Base-by-base conservation (phyloP, 257 asterid genomes). In the Henckelia pumila region DNA sequence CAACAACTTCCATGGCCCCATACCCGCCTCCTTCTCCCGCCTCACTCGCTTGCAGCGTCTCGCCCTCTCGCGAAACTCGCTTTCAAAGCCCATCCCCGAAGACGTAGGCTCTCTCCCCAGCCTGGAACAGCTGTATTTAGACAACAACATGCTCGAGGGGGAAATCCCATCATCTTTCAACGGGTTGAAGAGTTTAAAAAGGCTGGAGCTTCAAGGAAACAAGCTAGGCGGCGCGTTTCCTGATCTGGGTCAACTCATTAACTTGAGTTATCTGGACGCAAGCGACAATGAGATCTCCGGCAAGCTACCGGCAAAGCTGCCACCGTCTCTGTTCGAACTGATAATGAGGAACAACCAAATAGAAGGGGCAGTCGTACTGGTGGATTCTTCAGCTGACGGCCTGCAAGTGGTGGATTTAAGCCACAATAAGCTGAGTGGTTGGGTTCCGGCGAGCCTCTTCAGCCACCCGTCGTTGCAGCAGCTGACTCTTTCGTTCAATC, bases 241-340 rank as follows among this genome's bases (percentile, higher is more conserved):
- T 20, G 85, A 82, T 3, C 81, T 92, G 76, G 40, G 80, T 55
- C 85, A 72, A 44, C 87, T 92, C 75, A 29, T 28, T 1, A 67
- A 23, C 70, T 75, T 92, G 8, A 62, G 66, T 53, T 84, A 69
- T 56, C 63, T 92, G 23, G 95, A 89, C 78, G 95, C 75, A 66
- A 89, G 98, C 75, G 88, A 87, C 58, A 92, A 92, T 52, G 68
- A 72, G 24, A 66, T 92, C 76, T 80, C 95, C 80, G 96, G 96
- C 59, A 53, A 64, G 32, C 68, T 87, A 0, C 96, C 95, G 73
- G 73, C 72, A 33, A 30, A 16, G 1, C 64, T 85, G 0, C 96
- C 98, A 24, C 79, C 88, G 20, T 70, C 78, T 21, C 71, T 92
- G 7, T 3, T 85, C 62, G 81, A 87, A 75, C 32, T 89, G 0